These are phyloP conservation scores for Globisporangium echinulatum DNA, from an alignment of 352 stramenopile species.

Conservation along the genomic window DNA sequence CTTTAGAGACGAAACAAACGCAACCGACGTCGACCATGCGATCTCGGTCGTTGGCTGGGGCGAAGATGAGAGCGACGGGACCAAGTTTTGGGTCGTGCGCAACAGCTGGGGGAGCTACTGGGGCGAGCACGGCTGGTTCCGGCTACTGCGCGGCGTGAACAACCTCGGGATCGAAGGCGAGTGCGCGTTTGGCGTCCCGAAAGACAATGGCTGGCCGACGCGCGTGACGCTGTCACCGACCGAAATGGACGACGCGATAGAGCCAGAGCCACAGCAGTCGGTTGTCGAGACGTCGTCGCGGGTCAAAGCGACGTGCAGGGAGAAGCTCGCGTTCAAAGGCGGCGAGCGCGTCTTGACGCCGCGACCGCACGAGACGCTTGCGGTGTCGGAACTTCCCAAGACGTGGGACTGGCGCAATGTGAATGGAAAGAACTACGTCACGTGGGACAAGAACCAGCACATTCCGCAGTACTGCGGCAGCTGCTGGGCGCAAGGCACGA, in stretches of 20 bases:
- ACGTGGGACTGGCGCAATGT: conserved; percentile 94
- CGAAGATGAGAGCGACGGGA: conserved; percentile 47
- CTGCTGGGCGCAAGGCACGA: conserved; percentile 90
- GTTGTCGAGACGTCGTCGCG: neutral
- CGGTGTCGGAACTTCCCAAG: conserved; percentile 83
- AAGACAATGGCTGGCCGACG: conserved; percentile 72
- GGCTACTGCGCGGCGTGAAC: conserved; percentile 88
- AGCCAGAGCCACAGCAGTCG: conserved; percentile 5
- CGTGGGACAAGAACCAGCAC: conserved; percentile 98
- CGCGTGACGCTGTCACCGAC: conserved; percentile 2
- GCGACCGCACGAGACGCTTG: conserved; percentile 71
- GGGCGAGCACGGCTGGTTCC: conserved; percentile 95
- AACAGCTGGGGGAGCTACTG: conserved; percentile 94
- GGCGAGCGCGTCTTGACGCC: conserved; percentile 69
- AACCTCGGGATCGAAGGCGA: conserved; percentile 91
- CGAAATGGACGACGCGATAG: conserved; percentile 14
- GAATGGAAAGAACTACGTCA: conserved; percentile 92
- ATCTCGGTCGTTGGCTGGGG: conserved; percentile 97
- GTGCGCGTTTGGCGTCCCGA: conserved; percentile 90
- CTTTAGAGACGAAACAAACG: conserved; percentile 87
- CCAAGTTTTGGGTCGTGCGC: conserved; percentile 94
- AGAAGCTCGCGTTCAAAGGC: conserved; percentile 54
- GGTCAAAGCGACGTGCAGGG: conserved; percentile 38
- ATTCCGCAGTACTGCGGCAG: conserved; percentile 93
- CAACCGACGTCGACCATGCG: conserved; percentile 78